Evolutionary conservation across 169 alveolate species (phyloP).

Genomic region (Condylostoma magnum): DNA sequence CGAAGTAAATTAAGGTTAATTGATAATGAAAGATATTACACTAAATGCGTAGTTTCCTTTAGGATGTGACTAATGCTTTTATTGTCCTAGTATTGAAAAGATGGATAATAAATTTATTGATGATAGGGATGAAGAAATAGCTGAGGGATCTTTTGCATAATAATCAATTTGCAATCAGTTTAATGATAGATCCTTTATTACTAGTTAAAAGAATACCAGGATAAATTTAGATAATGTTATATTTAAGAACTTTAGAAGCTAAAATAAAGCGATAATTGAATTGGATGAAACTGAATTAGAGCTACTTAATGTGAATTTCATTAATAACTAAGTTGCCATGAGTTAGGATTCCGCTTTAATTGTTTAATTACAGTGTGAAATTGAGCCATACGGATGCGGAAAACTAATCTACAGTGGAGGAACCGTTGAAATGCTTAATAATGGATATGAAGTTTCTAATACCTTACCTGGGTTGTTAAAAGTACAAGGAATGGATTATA

Average conservation of each 20-base stretch:
- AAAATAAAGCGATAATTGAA: background rate
- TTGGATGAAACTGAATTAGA: background rate
- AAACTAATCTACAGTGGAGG: background rate
- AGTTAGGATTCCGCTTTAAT: background rate
- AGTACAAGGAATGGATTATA: no score
- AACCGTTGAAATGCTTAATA: background rate
- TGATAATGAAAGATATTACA: no score
- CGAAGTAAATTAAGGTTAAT: no score
- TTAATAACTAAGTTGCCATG: background rate
- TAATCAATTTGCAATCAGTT: no score
- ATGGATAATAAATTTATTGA: no score
- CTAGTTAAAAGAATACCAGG: no score
- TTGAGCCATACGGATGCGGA: background rate
- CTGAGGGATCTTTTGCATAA: no score
- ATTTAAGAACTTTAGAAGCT: background rate
- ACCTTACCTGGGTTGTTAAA: background rate
- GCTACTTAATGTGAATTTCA: background rate
- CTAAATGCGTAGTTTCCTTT: no score
- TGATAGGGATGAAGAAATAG: no score
- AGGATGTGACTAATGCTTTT: no score
- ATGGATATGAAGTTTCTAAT: background rate
- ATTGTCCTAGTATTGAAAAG: no score
- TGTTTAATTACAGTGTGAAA: background rate
- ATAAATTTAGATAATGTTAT: background rate
- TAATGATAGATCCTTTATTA: no score